These are phyloP conservation scores for Suhomyces canberraensis DNA, from an alignment of 805 yeast species.

Conservation along the genomic window DNA sequence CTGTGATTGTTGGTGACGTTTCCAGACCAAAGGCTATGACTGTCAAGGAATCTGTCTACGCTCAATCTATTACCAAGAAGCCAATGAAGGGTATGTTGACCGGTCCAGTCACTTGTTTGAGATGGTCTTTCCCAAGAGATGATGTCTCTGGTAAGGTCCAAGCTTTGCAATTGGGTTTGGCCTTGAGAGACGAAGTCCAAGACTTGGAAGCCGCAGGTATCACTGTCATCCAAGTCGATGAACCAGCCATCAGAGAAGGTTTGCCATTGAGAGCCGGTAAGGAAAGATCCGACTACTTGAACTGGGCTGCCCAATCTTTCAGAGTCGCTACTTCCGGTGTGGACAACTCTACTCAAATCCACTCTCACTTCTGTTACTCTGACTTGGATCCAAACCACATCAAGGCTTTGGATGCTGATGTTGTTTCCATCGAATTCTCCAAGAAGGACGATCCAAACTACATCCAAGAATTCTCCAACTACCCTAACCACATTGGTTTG, in stretches of 20 bases:
- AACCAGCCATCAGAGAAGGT: conserved; percentile 99
- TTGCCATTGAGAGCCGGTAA: conserved; percentile 97
- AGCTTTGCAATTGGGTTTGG: conserved; percentile 95
- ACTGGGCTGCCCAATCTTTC: conserved; percentile 99
- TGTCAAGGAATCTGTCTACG: conserved; percentile 98
- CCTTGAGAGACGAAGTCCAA: conserved; percentile 96
- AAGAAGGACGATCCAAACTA: conserved; percentile 99
- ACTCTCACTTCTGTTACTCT: conserved; percentile 99
- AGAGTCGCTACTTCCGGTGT: conserved; percentile 99
- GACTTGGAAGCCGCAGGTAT: conserved; percentile 99
- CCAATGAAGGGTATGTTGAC: conserved; percentile 99
- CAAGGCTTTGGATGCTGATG: conserved; percentile 99
- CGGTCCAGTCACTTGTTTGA: conserved; percentile 98
- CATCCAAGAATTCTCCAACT: conserved; percentile 95
- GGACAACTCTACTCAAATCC: conserved; percentile 91
- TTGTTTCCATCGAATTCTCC: conserved; percentile 98
- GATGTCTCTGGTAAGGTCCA: conserved; percentile 91
- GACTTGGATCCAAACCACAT: conserved; percentile 99
- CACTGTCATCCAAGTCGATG: conserved; percentile 97
- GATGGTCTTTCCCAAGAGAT: conserved; percentile 99
- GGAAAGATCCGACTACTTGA: conserved; percentile 93
- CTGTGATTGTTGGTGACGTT: conserved; percentile 97
- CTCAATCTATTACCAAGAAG: conserved; percentile 91
- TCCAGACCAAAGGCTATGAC: conserved; percentile 98
- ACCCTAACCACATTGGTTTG: conserved; percentile 99